Conservation (phyloP, 1,139 yeast genomes). For the Keqinozyma sinolaborantium region DNA sequence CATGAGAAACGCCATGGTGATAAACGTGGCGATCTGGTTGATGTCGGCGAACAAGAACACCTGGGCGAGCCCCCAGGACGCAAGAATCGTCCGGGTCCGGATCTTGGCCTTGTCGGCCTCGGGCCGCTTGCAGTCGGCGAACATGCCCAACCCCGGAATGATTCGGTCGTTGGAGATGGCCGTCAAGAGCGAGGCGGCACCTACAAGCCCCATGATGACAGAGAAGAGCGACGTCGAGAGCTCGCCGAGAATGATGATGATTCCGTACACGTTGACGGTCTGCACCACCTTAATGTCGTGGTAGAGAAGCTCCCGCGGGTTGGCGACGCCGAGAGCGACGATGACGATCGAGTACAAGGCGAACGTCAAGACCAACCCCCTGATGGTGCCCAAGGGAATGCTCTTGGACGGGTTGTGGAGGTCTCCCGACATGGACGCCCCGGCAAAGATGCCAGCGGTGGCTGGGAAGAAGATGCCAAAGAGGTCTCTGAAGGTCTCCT, state of each 20-base stretch:
- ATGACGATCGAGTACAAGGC: slow-evolving; percentile 72
- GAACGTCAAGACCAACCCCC: slow-evolving; percentile 77
- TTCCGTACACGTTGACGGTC: slow-evolving; percentile 68
- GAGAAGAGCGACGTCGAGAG: slow-evolving; percentile 86
- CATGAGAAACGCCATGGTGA: slow-evolving; percentile 95
- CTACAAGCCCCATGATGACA: slow-evolving; percentile 90
- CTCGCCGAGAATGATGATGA: slow-evolving; percentile 80
- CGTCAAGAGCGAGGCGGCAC: slow-evolving; percentile 85
- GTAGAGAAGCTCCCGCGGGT: slow-evolving; percentile 73
- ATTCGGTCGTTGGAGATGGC: slow-evolving; percentile 89
- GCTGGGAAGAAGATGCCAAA: slow-evolving; percentile 98
- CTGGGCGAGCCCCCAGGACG: slow-evolving; percentile 83
- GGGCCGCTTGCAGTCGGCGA: slow-evolving; percentile 33
- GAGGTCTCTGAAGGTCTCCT: slow-evolving; percentile 75
- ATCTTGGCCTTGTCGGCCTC: slow-evolving; percentile 32
- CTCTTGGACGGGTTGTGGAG: slow-evolving; percentile 78
- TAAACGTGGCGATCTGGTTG: slow-evolving; percentile 89
- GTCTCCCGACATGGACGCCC: slow-evolving; percentile 99
- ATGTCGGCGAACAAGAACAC: slow-evolving; percentile 82
- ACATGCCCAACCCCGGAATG: slow-evolving; percentile 67
- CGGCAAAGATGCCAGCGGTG: slow-evolving; percentile 96
- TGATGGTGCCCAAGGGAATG: slow-evolving; percentile 85
- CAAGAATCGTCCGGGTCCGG: slow-evolving; percentile 56
- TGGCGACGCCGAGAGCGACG: slow-evolving; percentile 70
- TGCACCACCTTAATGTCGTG: slow-evolving; percentile 82